Conservation (phyloP, 83 land plant species). For the Larix sibirica region DNA sequence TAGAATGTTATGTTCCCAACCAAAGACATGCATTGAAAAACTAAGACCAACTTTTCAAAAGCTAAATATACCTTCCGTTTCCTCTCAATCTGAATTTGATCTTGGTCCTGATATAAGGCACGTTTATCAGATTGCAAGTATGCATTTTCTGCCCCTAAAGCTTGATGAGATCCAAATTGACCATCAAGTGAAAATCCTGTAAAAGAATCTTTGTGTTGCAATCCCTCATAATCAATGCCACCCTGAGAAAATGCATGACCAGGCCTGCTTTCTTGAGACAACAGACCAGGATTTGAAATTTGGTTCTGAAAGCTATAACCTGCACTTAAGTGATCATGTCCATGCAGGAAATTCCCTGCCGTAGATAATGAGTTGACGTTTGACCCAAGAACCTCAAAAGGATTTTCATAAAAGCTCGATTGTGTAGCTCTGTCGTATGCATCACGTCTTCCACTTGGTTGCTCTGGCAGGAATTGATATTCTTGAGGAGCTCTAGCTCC, state of each 20-base stretch:
- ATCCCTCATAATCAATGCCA: slow-evolving; percentile 30
- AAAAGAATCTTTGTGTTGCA: slow-evolving; percentile 21
- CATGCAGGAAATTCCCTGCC: slow-evolving; percentile 31
- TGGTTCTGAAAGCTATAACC: slow-evolving; percentile 44
- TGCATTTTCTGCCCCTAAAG: slow-evolving; percentile 31
- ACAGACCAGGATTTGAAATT: slow-evolving; percentile 23
- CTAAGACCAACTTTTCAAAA: neutral
- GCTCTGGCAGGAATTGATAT: slow-evolving; percentile 63
- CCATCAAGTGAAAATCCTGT: slow-evolving; percentile 29
- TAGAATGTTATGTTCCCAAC: neutral
- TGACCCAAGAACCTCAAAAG: slow-evolving; percentile 25
- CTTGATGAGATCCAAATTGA: slow-evolving; percentile 36
- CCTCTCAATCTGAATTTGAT: slow-evolving; percentile 48
- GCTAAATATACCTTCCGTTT: slow-evolving; percentile 71
- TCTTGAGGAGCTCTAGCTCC: slow-evolving; percentile 53
- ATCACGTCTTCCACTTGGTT: slow-evolving; percentile 57
- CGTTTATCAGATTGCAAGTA: slow-evolving; percentile 35
- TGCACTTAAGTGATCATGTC: slow-evolving; percentile 33
- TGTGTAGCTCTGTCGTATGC: slow-evolving; percentile 37
- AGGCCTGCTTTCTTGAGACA: slow-evolving; percentile 48
- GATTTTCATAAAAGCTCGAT: slow-evolving; percentile 44
- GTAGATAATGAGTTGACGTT: slow-evolving; percentile 23
- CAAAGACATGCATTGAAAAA: neutral
- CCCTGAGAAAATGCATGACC: slow-evolving; percentile 24
- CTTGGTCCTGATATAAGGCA: slow-evolving; percentile 34